Conservation (phyloP, 495 filamentous ascomycete genomes). For the Aspergillus biplanus region DNA sequence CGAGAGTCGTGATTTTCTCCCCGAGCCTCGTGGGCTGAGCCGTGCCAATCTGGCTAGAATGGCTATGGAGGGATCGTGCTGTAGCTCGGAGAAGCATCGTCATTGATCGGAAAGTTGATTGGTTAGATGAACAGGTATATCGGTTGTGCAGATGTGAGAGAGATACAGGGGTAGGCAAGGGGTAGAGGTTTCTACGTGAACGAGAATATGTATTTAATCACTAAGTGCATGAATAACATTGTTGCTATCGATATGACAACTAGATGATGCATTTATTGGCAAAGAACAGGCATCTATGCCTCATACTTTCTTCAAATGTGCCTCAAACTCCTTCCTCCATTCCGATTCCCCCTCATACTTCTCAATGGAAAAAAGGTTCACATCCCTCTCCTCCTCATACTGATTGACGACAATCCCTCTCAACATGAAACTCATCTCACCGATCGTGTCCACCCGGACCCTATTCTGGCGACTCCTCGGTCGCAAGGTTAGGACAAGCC, state of each 20-base stretch:
- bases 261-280: no score
- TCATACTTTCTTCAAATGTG: background rate
- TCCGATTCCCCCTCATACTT: background rate
- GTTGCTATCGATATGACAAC: no score
- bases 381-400: background rate
- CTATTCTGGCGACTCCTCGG: slow-evolving; percentile 16
- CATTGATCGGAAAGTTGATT: background rate
- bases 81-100: background rate
- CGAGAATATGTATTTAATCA: no score
- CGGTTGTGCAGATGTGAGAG: no score
- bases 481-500: slow-evolving; percentile 15
- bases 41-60: background rate
- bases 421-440: slow-evolving; percentile 24
- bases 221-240: no score
- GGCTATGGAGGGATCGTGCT: background rate
- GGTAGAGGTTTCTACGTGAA: no score
- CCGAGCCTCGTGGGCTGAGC: background rate
- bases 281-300: background rate
- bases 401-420: slow-evolving; percentile 20
- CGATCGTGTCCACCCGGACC: background rate
- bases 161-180: no score
- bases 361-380: background rate
- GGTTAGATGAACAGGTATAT: no score
- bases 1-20: background rate
- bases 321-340: background rate